A percentile compares a stretch with the other conserved stretches of the same genome.
These are phyloP conservation scores for Berberis thunbergii DNA, from an alignment of 164 flowering plant species.

Conservation along the genomic window DNA sequence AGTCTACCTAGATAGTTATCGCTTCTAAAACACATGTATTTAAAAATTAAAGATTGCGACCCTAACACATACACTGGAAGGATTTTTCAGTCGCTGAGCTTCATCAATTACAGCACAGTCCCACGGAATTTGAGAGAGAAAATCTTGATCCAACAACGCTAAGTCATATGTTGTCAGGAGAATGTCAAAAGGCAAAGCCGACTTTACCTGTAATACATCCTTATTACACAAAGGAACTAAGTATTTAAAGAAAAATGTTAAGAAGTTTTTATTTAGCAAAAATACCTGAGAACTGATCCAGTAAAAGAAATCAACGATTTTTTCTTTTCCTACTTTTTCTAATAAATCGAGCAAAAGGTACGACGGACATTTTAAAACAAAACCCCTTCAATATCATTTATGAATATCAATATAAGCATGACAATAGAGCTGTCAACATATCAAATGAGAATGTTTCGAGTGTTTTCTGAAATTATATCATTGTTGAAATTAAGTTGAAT, in stretches of 20 bases:
- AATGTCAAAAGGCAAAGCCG: conserved; percentile 61
- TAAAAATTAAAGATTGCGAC: neutral
- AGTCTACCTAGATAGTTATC: too few relatives aligned
- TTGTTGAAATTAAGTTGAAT: too few relatives aligned
- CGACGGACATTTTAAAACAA: too few relatives aligned
- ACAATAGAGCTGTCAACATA: too few relatives aligned
- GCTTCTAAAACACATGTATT: too few relatives aligned
- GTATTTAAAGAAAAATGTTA: neutral
- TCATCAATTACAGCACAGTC: conserved; percentile 80
- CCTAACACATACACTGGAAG: conserved; percentile 66
- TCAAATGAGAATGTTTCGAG: too few relatives aligned
- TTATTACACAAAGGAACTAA: neutral
- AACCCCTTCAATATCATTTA: too few relatives aligned
- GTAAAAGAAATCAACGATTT: too few relatives aligned
- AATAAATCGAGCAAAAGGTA: too few relatives aligned
- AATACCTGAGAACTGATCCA: neutral
- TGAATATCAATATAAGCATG: too few relatives aligned
- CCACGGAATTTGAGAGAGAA: conserved; percentile 89
- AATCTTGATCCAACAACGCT: conserved; percentile 80
- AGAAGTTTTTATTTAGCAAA: neutral
- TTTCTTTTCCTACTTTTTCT: too few relatives aligned
- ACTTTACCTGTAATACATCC: conserved; percentile 28
- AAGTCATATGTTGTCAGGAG: conserved; percentile 88
- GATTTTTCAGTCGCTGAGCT: conserved; percentile 93
- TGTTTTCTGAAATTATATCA: too few relatives aligned